Base-by-base conservation (phyloP, 225 moss, liverwort and hornwort species). In the Neckera pumila region DNA sequence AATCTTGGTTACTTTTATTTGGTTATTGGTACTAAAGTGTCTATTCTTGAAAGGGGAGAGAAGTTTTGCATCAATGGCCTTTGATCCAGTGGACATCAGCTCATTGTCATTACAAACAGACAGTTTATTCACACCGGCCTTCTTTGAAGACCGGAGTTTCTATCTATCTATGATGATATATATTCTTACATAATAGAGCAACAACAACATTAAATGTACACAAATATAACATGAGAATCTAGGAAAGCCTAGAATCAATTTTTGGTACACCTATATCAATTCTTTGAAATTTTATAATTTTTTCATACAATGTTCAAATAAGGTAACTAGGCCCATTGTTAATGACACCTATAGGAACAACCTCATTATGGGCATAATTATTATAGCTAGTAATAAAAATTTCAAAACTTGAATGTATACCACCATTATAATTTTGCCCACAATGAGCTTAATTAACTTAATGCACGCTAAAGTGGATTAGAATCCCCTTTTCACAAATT, bases 401-500 rank as follows among this genome's bases (percentile, higher is more conserved):
- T 72, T 72, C 3, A 0, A 3, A 43, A 72, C 16, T 43, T 72
- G 72, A 72, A 72, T 70, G 8, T 70, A 25, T 4, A 40, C 8
- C 4, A 40, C 26, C 14, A 70, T 14, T 40, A 15, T 42, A 42
- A 40, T 71, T 71, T 71, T 42, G 4, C 26, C 70, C 1, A 70
- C 8, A 26, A 25, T 70, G 14, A 14, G 1, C 5, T 14, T 25
- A 26, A 1, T 42, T 71, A 40, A 14, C 3, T 15, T 26, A 42
- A 71, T 1, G 0, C 5, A 16, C 5, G 2, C 16, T 43, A 42
- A 42, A 43, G 5, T 42, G 2, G 16, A 69, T 13, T 26, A 0
- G 15, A 0, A 16, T 16, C 5, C 0, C 7, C 0, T 22, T 14
- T 22, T 20, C 1, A 70, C 1, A 25, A 40, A 26, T 40, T 25